phyloP scores from a whole-genome alignment of 768 basidiomycete species.

The Paxillus rubicundulus region DNA sequence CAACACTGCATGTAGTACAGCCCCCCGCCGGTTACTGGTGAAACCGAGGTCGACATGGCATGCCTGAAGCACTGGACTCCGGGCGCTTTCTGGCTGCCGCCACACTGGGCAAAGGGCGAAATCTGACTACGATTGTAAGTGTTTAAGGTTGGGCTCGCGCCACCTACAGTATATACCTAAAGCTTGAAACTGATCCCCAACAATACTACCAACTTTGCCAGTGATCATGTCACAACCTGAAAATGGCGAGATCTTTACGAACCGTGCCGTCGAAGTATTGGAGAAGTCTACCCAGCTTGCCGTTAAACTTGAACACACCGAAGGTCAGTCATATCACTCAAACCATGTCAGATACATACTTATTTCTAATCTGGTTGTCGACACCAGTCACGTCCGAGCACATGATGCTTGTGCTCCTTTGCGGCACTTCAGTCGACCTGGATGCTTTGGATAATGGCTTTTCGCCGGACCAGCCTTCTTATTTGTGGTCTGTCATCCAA shows the following conservation, averaged over 20 bases:
- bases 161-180: not conserved
- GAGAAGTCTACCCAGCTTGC: constrained; percentile 3
- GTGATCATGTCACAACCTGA: not conserved
- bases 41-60: no score
- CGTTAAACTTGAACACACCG: not conserved
- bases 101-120: no score
- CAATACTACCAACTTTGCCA: not conserved
- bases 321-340: not conserved
- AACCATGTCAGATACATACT: no score
- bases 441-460: not conserved
- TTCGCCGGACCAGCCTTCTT: constrained; percentile 3
- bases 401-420: constrained; percentile 6
- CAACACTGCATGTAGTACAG: no score
- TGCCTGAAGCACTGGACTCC: no score
- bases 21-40: no score
- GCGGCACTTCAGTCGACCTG: constrained; percentile 1
- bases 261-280: not conserved
- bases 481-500: not conserved
- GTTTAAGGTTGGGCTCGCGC: no score
- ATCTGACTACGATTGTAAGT: no score
- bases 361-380: not conserved
- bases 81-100: no score
- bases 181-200: not conserved
- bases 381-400: constrained; percentile 1
- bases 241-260: not conserved